Percentiles rank a stretch among this genome's conserved stretches.
Conservation (phyloP, 805 yeast species). For the Kodamaea leandrae region DNA sequence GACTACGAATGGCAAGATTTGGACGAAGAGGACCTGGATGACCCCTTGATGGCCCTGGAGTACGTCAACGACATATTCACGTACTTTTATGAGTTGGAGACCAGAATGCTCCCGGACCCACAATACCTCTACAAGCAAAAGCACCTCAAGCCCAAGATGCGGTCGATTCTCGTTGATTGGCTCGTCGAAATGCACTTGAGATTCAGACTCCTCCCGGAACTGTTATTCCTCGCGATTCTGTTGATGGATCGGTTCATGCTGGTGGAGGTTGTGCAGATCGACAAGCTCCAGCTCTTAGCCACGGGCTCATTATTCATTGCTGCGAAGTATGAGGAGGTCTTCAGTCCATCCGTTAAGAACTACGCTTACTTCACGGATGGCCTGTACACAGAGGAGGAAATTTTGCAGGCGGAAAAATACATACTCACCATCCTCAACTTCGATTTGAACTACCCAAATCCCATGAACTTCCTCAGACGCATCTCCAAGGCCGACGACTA, state of each 20-base stretch:
- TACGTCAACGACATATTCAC: slow-evolving; percentile 85
- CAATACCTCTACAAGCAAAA: slow-evolving; percentile 63
- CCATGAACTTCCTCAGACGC: slow-evolving; percentile 84
- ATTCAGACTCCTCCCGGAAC: slow-evolving; percentile 82
- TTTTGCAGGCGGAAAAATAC: slow-evolving; percentile 77
- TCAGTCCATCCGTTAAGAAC: slow-evolving; percentile 78
- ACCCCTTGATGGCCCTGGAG: slow-evolving; percentile 86
- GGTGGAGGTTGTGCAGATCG: slow-evolving; percentile 68
- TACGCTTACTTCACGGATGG: slow-evolving; percentile 89
- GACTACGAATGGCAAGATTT: slow-evolving; percentile 69
- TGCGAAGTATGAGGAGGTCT: slow-evolving; percentile 91
- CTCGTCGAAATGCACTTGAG: slow-evolving; percentile 82
- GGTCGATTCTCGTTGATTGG: slow-evolving; percentile 92
- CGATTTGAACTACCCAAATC: slow-evolving; percentile 81
- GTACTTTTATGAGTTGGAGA: slow-evolving; percentile 70
- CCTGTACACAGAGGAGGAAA: slow-evolving; percentile 75
- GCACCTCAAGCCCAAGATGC: slow-evolving; percentile 73
- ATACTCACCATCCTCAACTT: slow-evolving; percentile 70
- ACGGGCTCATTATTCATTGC: slow-evolving; percentile 85
- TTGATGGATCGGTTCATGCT: slow-evolving; percentile 86
- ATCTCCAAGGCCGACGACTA: slow-evolving; percentile 90
- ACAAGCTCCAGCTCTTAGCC: slow-evolving; percentile 79
- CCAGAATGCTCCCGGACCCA: slow-evolving; percentile 69
- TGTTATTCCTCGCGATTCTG: slow-evolving; percentile 78
- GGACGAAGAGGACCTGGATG: slow-evolving; percentile 67